Base-by-base conservation (phyloP, 2,329 filamentous ascomycete genomes). In the Purpureocillium lavendulum region DNA sequence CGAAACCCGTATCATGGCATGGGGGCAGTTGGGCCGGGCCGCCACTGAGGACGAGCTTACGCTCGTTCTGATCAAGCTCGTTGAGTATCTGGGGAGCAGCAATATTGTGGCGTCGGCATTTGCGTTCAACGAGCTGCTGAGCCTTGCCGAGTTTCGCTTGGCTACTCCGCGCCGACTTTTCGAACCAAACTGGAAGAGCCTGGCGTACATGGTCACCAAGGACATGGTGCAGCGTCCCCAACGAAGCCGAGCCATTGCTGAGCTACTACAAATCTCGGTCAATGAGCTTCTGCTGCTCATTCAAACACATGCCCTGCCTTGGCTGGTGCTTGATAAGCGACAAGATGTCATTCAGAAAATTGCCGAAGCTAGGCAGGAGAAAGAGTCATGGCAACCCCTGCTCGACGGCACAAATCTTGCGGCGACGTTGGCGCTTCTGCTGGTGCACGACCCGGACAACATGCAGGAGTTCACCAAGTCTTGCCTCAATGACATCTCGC, bases 41-140 rank as follows among this genome's bases (percentile, higher is more conserved):
- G 82, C 85, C 33, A 75, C 78, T 13, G 86, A 92, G 45, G 80
- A 90, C 46, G 87, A 95, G 56, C 75, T 95, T 40, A 92, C 92
- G 50, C 75, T 96, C 38, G 83, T 92, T 16, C 67, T 98, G 24
- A 73, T 94, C 40, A 81, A 85, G 48, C 72, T 97, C 7, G 71
- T 96, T 8, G 85, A 94, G 42, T 95, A 92, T 55, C 69, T 97
- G 8, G 90, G 90, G 7, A 84, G 92, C 61, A 70, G 76, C 32
- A 95, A 94, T 57, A 75, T 77, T 30, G 75, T 95, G 26, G 70
- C 94, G 8, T 87, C 82, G 39, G 84, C 82, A 4, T 76, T 88
- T 46, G 87, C 90, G 4, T 92, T 88, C 57, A 84, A 84, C 48
- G 89, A 95, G 61, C 66, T 95, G 30, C 70, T 84, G 15, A 80